A percentile compares a stretch with the other conserved stretches of the same genome.
phyloP scores from a whole-genome alignment of 805 yeast genomes.

The Yarrowia osloensis region DNA sequence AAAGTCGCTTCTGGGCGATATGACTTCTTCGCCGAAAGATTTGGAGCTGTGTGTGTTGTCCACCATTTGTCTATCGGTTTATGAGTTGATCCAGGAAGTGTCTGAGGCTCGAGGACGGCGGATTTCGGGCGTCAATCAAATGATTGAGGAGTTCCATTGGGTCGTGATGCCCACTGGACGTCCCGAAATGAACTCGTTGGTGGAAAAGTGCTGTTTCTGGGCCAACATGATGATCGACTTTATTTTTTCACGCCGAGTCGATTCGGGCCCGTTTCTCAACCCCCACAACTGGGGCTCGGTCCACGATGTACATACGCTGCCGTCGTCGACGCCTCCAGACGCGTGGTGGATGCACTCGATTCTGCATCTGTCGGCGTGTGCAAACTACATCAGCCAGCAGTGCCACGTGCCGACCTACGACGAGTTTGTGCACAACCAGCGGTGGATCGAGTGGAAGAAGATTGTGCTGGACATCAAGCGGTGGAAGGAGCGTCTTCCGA shows the following conservation, averaged over 20 bases:
- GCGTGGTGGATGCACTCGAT: slow-evolving; percentile 28
- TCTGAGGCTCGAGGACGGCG: slow-evolving; percentile 18
- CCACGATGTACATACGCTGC: slow-evolving; percentile 12
- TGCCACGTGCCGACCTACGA: slow-evolving; percentile 20
- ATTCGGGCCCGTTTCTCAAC: slow-evolving; percentile 6
- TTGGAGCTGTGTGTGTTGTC: slow-evolving; percentile 8
- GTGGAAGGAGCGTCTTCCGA: slow-evolving; percentile 13
- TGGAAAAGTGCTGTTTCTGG: slow-evolving; percentile 23
- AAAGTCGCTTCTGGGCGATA: slow-evolving; percentile 1
- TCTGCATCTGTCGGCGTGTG: not conserved
- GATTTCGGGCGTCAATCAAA: slow-evolving; percentile 11
- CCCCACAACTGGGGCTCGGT: slow-evolving; percentile 18
- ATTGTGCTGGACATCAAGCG: slow-evolving; percentile 9
- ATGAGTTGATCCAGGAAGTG: slow-evolving; percentile 20
- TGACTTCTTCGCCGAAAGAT: slow-evolving; percentile 11
- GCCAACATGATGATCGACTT: slow-evolving; percentile 28
- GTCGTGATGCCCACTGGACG: slow-evolving; percentile 10
- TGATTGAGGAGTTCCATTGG: slow-evolving; percentile 29
- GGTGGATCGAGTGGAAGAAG: slow-evolving; percentile 25
- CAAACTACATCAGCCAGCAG: slow-evolving; percentile 10
- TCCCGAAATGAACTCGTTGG: slow-evolving; percentile 3
- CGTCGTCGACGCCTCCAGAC: slow-evolving; percentile 9
- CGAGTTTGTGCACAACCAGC: slow-evolving; percentile 24
- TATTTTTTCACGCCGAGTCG: slow-evolving; percentile 15
- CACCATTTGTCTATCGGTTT: slow-evolving; percentile 7